These are phyloP conservation scores for Lagenidium giganteum DNA, from an alignment of 352 stramenopile genomes.

Conservation along the genomic window DNA sequence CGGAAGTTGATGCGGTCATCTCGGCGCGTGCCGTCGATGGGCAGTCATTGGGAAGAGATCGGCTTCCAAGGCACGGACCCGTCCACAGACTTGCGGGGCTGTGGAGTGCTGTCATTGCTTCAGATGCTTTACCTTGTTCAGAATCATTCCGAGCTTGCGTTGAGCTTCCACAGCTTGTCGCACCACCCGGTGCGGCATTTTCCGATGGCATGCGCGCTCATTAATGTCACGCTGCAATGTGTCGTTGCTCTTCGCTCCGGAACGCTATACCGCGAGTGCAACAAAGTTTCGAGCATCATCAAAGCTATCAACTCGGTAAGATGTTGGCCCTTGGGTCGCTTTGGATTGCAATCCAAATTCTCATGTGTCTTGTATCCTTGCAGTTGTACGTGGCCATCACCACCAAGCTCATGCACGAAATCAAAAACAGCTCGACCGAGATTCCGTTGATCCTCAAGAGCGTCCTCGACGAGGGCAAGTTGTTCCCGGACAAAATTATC, in stretches of 20 bases:
- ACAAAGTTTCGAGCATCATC: conserved; percentile 20
- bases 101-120: conserved; percentile 71
- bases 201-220: conserved; percentile 52
- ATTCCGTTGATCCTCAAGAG: conserved; percentile 57
- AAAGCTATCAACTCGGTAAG: conserved; percentile 26
- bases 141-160: conserved; percentile 33
- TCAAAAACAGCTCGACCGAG: conserved; percentile 32
- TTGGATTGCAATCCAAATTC: not conserved
- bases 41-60: conserved; percentile 74
- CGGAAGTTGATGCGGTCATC: conserved; percentile 27
- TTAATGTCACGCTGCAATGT: conserved; percentile 61
- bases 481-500: conserved; percentile 31
- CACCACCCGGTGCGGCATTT: conserved; percentile 53
- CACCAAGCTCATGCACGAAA: conserved; percentile 32
- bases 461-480: conserved; percentile 39
- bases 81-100: conserved; percentile 74
- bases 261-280: conserved; percentile 54
- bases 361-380: too few relatives aligned
- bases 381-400: conserved; percentile 44
- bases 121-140: conserved; percentile 75
- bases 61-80: conserved; percentile 85
- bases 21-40: conserved; percentile 29
- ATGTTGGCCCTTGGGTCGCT: not conserved
- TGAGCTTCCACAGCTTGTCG: conserved; percentile 32
- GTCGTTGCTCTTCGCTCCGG: conserved; percentile 47